Conservation (phyloP, 192 early-diverging fungal species). For the Coemansia sp. region DNA sequence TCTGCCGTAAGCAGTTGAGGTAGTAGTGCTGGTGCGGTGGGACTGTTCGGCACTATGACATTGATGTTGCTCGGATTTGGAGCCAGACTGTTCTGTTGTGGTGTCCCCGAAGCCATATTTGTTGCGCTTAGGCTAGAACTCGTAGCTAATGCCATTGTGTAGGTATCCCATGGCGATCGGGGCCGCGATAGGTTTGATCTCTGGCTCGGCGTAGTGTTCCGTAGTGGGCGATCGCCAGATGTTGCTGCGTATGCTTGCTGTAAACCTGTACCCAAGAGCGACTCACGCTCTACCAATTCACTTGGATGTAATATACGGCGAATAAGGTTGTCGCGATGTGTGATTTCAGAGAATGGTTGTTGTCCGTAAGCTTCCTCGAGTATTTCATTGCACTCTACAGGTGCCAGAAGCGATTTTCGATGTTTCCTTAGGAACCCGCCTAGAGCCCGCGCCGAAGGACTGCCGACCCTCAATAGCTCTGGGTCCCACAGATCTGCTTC, state of each 20-base stretch:
- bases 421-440: slow-evolving; percentile 41
- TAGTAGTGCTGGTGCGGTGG: not conserved
- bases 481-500: slow-evolving; percentile 19
- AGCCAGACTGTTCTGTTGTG: not conserved
- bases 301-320: not conserved
- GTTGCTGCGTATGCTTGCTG: not conserved
- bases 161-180: not conserved
- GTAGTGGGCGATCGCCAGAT: not conserved
- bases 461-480: slow-evolving; percentile 8
- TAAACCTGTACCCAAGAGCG: not conserved
- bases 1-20: not conserved
- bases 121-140: not conserved
- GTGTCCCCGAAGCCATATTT: not conserved
- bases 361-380: slow-evolving; percentile 15
- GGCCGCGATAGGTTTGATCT: not conserved
- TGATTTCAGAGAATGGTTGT: not conserved
- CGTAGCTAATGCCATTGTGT: not conserved
- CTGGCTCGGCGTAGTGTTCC: not conserved
- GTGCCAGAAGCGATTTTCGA: slow-evolving; percentile 49
- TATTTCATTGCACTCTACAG: slow-evolving; percentile 47
- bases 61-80: not conserved
- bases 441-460: slow-evolving; percentile 23
- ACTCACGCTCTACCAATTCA: not conserved
- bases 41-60: not conserved
- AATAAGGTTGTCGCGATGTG: not conserved